phyloP scores from a whole-genome alignment of 2,329 filamentous ascomycete genomes.

The Harringtonia lauricola region DNA sequence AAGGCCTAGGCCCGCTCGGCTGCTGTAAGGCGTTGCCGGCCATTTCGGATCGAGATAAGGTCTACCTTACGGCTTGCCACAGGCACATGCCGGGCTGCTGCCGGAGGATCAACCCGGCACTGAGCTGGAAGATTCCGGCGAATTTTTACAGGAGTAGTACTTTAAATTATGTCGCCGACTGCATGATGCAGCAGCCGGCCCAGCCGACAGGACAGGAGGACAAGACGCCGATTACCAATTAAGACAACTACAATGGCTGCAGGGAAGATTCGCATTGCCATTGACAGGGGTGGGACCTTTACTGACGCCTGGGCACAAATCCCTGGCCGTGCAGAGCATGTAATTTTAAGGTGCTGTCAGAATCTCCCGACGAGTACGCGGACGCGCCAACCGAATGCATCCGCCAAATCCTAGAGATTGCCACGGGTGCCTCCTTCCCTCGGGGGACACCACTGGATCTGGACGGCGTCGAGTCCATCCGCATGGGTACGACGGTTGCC shows the following conservation, averaged over 20 bases:
- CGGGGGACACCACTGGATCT: conserved; percentile 49
- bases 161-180: no score
- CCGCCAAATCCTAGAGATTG: conserved; percentile 29
- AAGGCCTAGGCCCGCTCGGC: no score
- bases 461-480: conserved; percentile 9
- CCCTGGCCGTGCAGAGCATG: conserved; percentile 46
- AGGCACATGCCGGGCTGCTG: no score
- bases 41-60: no score
- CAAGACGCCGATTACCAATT: no score
- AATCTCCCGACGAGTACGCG: conserved; percentile 55
- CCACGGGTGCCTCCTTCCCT: conserved; percentile 40
- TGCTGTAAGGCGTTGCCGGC: no score
- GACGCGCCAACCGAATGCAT: conserved; percentile 61
- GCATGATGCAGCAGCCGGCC: no score
- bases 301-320: conserved; percentile 55
- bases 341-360: conserved; percentile 57
- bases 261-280: conserved; percentile 2
- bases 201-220: no score
- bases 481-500: conserved; percentile 10
- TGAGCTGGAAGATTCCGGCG: no score
- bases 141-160: no score
- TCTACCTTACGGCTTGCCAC: no score
- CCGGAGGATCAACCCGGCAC: no score
- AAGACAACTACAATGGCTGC: not conserved
- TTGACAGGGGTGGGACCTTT: conserved; percentile 69